Evolutionary conservation across 2,329 filamentous ascomycete species (phyloP).

Genomic region (Pseudocercospora eumusae): DNA sequence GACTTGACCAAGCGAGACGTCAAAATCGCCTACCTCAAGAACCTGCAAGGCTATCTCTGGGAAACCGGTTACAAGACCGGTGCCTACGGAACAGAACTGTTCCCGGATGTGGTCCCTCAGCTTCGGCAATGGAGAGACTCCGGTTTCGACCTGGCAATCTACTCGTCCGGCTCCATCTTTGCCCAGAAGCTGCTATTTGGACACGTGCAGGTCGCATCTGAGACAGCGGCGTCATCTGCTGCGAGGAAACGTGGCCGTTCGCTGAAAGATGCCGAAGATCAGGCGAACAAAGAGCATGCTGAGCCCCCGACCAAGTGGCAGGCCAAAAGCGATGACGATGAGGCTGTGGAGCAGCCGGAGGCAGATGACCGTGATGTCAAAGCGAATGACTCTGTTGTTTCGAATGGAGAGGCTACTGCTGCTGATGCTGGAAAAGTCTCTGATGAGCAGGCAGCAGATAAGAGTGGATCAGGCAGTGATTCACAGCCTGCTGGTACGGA

Average conservation of each 20-base stretch:
- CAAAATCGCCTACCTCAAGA: slow-evolving; percentile 76
- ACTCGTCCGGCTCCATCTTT: slow-evolving; percentile 76
- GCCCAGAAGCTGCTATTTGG: slow-evolving; percentile 79
- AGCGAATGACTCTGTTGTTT: not conserved
- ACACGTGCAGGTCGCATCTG: slow-evolving; percentile 47
- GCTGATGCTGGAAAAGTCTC: slow-evolving; percentile 15
- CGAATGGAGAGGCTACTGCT: slow-evolving; percentile 13
- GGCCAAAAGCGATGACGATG: slow-evolving; percentile 7
- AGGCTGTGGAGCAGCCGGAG: slow-evolving; percentile 11
- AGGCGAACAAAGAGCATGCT: slow-evolving; percentile 17
- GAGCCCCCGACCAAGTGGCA: slow-evolving; percentile 22
- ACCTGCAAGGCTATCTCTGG: slow-evolving; percentile 79
- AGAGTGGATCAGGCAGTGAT: slow-evolving; percentile 10
- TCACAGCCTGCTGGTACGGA: slow-evolving; percentile 44
- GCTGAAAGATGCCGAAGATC: slow-evolving; percentile 24
- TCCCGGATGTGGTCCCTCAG: slow-evolving; percentile 67
- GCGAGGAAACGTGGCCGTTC: slow-evolving; percentile 22
- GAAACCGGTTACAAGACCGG: slow-evolving; percentile 70
- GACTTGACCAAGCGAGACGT: slow-evolving; percentile 72
- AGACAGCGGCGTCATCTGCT: slow-evolving; percentile 20
- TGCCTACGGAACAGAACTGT: slow-evolving; percentile 70
- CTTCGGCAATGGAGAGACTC: slow-evolving; percentile 57
- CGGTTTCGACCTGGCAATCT: slow-evolving; percentile 66
- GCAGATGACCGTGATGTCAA: slow-evolving; percentile 13
- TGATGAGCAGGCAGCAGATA: slow-evolving; percentile 9